A percentile compares a stretch with the other conserved stretches of the same genome.
These are phyloP conservation scores for Tuber melanosporum DNA, from an alignment of 495 filamentous ascomycete species.

Conservation along the genomic window DNA sequence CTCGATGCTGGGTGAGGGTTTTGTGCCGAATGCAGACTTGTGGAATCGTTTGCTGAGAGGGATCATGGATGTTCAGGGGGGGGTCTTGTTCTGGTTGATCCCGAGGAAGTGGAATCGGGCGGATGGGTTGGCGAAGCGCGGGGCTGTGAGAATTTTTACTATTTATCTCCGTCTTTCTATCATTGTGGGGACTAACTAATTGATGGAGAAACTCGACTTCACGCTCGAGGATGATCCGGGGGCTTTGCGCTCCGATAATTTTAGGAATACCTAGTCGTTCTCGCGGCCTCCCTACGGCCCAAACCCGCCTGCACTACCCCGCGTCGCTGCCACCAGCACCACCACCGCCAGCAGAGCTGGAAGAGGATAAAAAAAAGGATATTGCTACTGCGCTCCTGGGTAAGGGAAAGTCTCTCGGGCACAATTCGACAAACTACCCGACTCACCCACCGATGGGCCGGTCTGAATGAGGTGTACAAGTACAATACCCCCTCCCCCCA, in stretches of 20 bases:
- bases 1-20: background rate
- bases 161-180: background rate
- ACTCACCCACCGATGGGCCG: background rate
- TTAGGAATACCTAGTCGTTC: background rate
- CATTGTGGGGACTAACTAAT: background rate
- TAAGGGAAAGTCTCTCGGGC: background rate
- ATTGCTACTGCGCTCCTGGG: background rate
- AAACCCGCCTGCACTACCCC: background rate
- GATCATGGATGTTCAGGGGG: background rate
- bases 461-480: background rate
- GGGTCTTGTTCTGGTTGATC: background rate
- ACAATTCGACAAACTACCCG: background rate
- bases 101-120: background rate
- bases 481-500: background rate
- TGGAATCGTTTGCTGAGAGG: background rate
- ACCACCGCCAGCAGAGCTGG: background rate
- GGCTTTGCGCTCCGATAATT: background rate
- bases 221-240: background rate
- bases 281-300: background rate
- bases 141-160: background rate
- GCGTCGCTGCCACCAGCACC: no score
- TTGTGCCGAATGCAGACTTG: background rate
- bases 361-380: background rate
- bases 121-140: background rate
- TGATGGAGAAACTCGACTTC: background rate